A percentile compares a stretch with the other conserved stretches of the same genome.
phyloP scores from a whole-genome alignment of 495 filamentous ascomycete genomes.

The Annulohypoxylon nitens region DNA sequence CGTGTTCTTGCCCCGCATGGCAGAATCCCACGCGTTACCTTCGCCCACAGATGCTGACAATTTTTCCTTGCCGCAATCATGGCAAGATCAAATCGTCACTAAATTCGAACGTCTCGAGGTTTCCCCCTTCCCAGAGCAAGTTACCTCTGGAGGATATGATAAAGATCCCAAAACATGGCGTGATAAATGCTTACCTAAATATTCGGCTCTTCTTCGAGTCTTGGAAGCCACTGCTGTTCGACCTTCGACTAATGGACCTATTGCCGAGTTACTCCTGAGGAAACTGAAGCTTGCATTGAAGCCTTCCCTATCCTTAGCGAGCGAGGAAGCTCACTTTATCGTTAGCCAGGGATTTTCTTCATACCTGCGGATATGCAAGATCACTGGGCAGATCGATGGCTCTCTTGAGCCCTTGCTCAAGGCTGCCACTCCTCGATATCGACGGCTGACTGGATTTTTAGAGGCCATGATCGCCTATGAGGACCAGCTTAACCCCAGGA shows the following conservation, averaged over 20 bases:
- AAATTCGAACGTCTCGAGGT: constrained; percentile 70
- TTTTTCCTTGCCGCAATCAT: constrained; percentile 72
- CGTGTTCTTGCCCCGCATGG: constrained; percentile 76
- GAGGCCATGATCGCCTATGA: constrained; percentile 74
- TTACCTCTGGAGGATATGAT: constrained; percentile 56
- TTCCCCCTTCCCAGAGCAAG: constrained; percentile 68
- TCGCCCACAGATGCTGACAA: constrained; percentile 64
- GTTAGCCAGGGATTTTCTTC: constrained; percentile 68
- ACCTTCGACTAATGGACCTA: constrained; percentile 66
- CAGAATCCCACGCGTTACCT: constrained; percentile 65
- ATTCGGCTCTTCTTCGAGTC: constrained; percentile 65
- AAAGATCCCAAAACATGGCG: constrained; percentile 67
- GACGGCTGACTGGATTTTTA: constrained; percentile 73
- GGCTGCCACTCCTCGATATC: constrained; percentile 70
- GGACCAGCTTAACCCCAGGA: constrained; percentile 59
- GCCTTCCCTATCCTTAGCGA: constrained; percentile 65
- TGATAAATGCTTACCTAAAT: constrained; percentile 67
- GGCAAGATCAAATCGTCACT: constrained; percentile 76
- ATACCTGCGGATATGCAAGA: constrained; percentile 65
- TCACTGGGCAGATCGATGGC: constrained; percentile 62
- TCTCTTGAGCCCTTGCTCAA: constrained; percentile 70
- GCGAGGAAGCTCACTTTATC: constrained; percentile 70
- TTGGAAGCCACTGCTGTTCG: constrained; percentile 63
- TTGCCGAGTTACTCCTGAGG: constrained; percentile 67
- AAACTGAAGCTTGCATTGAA: constrained; percentile 70